Evolutionary conservation across 148 eudicot species (phyloP), one percentile per base, ranked within the genome.

Genomic region (Pouteria glomerata): DNA sequence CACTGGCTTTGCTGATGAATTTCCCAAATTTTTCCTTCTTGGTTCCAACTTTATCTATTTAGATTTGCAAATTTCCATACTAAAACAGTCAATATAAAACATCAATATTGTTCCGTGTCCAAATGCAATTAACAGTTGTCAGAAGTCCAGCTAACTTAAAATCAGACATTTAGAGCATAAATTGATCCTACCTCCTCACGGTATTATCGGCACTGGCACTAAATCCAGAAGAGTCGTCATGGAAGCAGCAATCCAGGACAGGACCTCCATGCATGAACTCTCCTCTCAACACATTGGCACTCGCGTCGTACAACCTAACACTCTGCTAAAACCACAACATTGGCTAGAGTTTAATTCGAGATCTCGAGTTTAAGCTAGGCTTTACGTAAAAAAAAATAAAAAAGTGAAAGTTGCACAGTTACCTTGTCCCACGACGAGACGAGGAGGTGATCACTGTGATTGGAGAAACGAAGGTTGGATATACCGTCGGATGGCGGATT

Each of bases 381-480:
- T 10, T 35, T 11, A 11, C 3, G 10, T 39, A 39, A 0, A 39
- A 5, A 39, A 0, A 39, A 5, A 39, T 10, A 21, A n/a, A 26
- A 21, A 34, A 23, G 8, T 4, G 11, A 44, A 6, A 45, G 53
- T 68, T 69, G 19, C 21, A 29, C 13, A 63, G 5, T 63, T 4
- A 86, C 93, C 90, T 84, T 88, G 63, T 92, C 97, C 97, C 97
- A 92, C 0, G 97, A 92, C 47, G 97, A 92, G 42, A 92, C 97
- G 77, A 90, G 96, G 67, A 92, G 96, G 62, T 86, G 85, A 65
- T 92, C 97, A 77, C 87, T 86, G 88, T 82, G 90, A 58, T 81
- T 90, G 48, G 97, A 92, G 85, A 89, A 89, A 0, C 90, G 86
- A 42, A 91, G 91, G 70, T 84, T 88, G 5, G 91, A 82, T 39